These are phyloP conservation scores for Scutellaria minor DNA, from an alignment of 257 asterid species.

Conservation along the genomic window DNA sequence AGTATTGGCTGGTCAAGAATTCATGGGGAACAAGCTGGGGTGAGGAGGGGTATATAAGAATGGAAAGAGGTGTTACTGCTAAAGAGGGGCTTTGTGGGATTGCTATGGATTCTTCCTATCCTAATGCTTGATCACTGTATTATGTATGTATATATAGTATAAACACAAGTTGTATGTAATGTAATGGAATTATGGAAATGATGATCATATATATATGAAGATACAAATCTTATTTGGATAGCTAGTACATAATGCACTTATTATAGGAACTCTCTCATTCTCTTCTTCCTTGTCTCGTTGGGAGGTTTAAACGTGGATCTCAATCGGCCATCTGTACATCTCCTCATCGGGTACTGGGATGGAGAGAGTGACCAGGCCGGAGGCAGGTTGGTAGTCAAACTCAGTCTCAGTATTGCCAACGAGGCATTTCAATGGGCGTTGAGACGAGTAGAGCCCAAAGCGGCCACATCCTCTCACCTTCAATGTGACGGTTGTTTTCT, in stretches of 20 bases:
- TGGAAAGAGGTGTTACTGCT: conserved; percentile 33
- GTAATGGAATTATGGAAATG: neutral
- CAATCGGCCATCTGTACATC: conserved; percentile 70
- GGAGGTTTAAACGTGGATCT: conserved; percentile 55
- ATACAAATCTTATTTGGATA: too few relatives aligned
- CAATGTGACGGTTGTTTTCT: conserved; percentile 50
- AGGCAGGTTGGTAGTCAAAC: conserved; percentile 51
- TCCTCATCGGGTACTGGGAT: conserved; percentile 66
- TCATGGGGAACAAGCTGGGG: conserved; percentile 47
- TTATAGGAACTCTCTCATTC: too few relatives aligned
- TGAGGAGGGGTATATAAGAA: conserved; percentile 43
- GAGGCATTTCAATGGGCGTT: conserved; percentile 61
- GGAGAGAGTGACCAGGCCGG: conserved; percentile 62
- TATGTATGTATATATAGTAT: neutral
- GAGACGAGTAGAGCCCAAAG: conserved; percentile 76
- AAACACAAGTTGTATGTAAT: neutral
- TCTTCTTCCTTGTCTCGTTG: too few relatives aligned
- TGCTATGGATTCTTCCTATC: conserved; percentile 9
- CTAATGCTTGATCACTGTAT: neutral
- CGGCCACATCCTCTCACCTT: conserved; percentile 82
- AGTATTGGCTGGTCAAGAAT: conserved; percentile 44
- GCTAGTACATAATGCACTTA: too few relatives aligned
- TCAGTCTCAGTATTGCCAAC: conserved; percentile 52
- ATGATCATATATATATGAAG: neutral
- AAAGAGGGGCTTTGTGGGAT: conserved; percentile 32